phyloP scores from a whole-genome alignment of 2,329 filamentous ascomycete species.

The Epichloe brachyelytri region DNA sequence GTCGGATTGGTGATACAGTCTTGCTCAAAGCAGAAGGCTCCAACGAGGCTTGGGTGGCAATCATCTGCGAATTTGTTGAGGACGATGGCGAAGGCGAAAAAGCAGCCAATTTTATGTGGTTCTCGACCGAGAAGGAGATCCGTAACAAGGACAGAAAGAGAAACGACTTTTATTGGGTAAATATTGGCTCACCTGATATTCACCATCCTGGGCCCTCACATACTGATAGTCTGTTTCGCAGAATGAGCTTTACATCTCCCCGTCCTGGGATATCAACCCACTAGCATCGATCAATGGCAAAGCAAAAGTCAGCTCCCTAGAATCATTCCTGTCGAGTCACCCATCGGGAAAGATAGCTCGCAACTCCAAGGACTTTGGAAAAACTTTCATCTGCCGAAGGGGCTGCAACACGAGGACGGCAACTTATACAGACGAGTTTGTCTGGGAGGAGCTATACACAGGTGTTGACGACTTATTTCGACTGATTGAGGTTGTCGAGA shows the following conservation, averaged over 20 bases:
- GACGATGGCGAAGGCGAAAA: constrained; percentile 54
- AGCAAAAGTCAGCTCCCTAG: constrained; percentile 63
- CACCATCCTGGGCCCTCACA: neutral
- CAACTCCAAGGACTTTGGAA: constrained; percentile 61
- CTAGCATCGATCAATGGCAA: constrained; percentile 83
- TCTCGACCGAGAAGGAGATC: constrained; percentile 82
- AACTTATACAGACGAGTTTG: constrained; percentile 83
- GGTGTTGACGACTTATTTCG: constrained; percentile 50
- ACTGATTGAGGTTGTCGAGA: constrained; percentile 55
- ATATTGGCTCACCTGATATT: constrained; percentile 7
- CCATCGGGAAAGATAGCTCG: constrained; percentile 65
- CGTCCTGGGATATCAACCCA: constrained; percentile 77
- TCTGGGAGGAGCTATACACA: constrained; percentile 75
- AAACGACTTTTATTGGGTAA: constrained; percentile 59
- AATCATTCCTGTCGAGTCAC: constrained; percentile 53
- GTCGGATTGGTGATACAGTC: constrained; percentile 69
- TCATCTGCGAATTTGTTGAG: constrained; percentile 72
- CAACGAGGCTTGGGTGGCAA: constrained; percentile 83
- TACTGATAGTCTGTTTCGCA: constrained; percentile 17
- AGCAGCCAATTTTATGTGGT: constrained; percentile 88
- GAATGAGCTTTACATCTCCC: constrained; percentile 87
- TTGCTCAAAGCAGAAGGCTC: constrained; percentile 77
- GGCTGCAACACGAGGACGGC: constrained; percentile 82
- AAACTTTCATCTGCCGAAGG: constrained; percentile 78
- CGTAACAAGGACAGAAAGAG: constrained; percentile 72